A percentile compares a stretch with the other conserved stretches of the same genome.
Conservation (phyloP, 2,329 filamentous ascomycete species). For the Xylariaceae sp. region DNA sequence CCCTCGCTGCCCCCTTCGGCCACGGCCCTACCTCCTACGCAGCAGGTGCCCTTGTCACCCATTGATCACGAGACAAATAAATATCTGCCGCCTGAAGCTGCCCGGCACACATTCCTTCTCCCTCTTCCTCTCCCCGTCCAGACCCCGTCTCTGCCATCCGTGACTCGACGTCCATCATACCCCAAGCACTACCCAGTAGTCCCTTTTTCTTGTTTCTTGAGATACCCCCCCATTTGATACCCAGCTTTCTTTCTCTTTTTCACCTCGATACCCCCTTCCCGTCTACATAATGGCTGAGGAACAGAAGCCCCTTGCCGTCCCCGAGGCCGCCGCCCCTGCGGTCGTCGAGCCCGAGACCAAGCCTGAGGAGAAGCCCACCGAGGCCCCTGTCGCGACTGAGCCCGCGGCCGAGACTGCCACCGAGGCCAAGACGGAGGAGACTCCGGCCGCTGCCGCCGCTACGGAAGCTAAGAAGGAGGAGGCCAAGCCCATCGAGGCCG, state of each 20-base stretch:
- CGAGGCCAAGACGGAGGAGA: constrained; percentile 25
- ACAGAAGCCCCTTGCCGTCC: constrained; percentile 60
- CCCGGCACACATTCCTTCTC: constrained; percentile 15
- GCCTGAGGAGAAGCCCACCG: constrained; percentile 18
- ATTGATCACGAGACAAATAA: constrained; percentile 25
- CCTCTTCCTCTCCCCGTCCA: constrained; percentile 12
- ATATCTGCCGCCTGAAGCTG: constrained; percentile 24
- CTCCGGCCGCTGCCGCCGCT: constrained; percentile 25
- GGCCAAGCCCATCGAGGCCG: constrained; percentile 69
- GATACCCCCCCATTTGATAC: constrained; percentile 43
- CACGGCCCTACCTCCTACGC: too few relatives aligned
- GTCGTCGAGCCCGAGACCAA: constrained; percentile 26
- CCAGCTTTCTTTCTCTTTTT: constrained; percentile 26
- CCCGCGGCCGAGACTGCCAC: constrained; percentile 34
- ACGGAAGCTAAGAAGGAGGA: constrained; percentile 41
- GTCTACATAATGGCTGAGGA: constrained; percentile 61
- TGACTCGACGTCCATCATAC: constrained; percentile 5
- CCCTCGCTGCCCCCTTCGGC: too few relatives aligned
- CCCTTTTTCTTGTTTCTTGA: constrained; percentile 38
- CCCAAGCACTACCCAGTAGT: constrained; percentile 9
- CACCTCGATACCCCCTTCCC: constrained; percentile 27
- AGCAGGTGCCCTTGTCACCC: constrained; percentile 7
- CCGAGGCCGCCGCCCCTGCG: constrained; percentile 39
- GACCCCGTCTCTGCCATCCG: constrained; percentile 2
- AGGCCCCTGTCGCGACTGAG: constrained; percentile 32